phyloP scores from a whole-genome alignment of 2,329 filamentous ascomycete species.

The Pseudogymnoascus sp. region DNA sequence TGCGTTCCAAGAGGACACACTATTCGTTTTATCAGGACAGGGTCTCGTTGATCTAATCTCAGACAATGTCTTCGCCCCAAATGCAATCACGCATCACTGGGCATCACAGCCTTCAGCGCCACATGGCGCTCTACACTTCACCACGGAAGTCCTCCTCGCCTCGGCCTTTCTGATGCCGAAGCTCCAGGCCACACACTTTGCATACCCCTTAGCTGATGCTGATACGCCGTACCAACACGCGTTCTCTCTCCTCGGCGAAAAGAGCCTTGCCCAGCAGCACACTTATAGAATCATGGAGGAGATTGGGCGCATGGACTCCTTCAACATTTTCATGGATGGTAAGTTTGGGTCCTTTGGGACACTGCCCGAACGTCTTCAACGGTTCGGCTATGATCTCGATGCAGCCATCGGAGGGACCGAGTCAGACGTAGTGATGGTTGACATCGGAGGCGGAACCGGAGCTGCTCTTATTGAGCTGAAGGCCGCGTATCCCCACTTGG shows the following conservation, averaged over 20 bases:
- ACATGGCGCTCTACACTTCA: constrained; percentile 33
- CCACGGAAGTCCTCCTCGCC: constrained; percentile 31
- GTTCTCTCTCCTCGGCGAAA: constrained; percentile 28
- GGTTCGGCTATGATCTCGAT: constrained; percentile 30
- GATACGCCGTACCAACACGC: constrained; percentile 31
- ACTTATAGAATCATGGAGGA: constrained; percentile 32
- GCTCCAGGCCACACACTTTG: constrained; percentile 28
- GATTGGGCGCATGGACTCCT: constrained; percentile 33
- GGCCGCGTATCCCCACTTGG: constrained; percentile 27
- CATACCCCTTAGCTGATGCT: constrained; percentile 30
- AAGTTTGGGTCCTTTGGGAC: constrained; percentile 31
- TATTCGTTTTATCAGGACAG: constrained; percentile 32
- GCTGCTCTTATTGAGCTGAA: constrained; percentile 33
- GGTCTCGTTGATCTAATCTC: constrained; percentile 29
- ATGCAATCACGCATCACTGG: constrained; percentile 31
- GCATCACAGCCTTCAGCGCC: constrained; percentile 29
- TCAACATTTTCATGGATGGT: constrained; percentile 34
- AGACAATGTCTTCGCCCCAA: constrained; percentile 28
- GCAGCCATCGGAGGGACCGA: constrained; percentile 18
- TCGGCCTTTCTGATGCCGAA: constrained; percentile 32
- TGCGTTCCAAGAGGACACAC: constrained; percentile 28
- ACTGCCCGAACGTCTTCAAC: constrained; percentile 27
- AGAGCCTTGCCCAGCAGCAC: constrained; percentile 26
- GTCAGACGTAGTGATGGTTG: constrained; percentile 26
- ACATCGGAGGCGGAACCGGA: constrained; percentile 33